phyloP scores from a whole-genome alignment of 257 asterid genomes.

The Cruciata laevipes region DNA sequence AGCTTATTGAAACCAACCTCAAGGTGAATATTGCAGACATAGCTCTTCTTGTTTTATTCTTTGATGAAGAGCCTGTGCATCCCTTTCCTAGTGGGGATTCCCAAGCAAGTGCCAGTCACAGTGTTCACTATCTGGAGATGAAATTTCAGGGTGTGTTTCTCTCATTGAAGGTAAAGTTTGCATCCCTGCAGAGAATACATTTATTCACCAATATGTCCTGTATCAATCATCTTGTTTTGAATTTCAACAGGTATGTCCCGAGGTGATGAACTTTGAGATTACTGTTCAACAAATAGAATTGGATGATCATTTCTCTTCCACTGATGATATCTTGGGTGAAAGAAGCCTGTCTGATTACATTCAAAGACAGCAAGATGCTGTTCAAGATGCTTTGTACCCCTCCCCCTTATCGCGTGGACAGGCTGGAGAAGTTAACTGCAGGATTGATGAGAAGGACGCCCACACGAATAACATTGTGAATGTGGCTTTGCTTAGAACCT shows the following conservation, averaged over 20 bases:
- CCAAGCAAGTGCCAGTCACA: constrained; percentile 27
- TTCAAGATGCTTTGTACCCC: constrained; percentile 55
- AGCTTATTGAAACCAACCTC: constrained; percentile 79
- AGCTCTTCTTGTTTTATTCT: constrained; percentile 59
- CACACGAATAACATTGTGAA: constrained; percentile 35
- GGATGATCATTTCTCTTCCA: constrained; percentile 50
- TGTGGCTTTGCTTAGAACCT: constrained; percentile 65
- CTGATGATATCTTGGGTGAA: constrained; percentile 26
- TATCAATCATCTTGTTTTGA: constrained; percentile 21
- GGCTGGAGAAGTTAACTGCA: constrained; percentile 20
- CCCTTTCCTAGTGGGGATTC: constrained; percentile 27
- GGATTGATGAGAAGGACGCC: constrained; percentile 22
- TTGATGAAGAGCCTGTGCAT: constrained; percentile 60
- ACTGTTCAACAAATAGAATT: constrained; percentile 61
- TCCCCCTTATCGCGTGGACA: constrained; percentile 34
- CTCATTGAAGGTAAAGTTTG: constrained; percentile 49
- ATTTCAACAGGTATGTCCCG: constrained; percentile 60
- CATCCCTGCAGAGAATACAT: background rate
- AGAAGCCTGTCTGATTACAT: constrained; percentile 34
- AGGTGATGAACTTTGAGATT: constrained; percentile 57
- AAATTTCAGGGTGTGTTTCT: constrained; percentile 45
- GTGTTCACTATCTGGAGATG: constrained; percentile 47
- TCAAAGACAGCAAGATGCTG: constrained; percentile 56
- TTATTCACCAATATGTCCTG: background rate
- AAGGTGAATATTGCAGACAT: constrained; percentile 52